These are phyloP conservation scores for Leucosporidium yakuticum DNA, from an alignment of 768 basidiomycete species.

Conservation along the genomic window DNA sequence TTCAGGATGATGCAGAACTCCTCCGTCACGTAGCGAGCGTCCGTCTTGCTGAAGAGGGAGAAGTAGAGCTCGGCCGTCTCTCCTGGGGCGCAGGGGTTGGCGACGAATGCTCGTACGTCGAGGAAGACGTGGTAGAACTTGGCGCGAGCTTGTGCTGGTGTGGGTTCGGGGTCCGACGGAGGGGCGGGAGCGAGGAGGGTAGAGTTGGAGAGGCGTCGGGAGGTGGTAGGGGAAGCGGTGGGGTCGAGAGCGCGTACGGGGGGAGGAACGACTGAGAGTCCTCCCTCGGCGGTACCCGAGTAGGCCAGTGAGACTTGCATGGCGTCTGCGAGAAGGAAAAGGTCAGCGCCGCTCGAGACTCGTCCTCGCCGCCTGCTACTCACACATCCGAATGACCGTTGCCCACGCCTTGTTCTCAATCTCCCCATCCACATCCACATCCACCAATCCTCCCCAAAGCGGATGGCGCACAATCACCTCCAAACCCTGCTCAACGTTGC, in stretches of 20 bases:
- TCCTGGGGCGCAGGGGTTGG: conserved; percentile 78
- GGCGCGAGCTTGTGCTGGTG: conserved; percentile 41
- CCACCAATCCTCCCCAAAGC: conserved; percentile 82
- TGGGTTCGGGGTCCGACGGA: conserved; percentile 37
- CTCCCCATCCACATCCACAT: conserved; percentile 40
- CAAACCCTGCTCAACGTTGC: conserved; percentile 83
- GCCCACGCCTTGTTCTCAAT: conserved; percentile 10
- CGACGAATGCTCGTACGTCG: conserved; percentile 86
- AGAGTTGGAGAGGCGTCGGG: conserved; percentile 5
- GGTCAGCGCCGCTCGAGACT: background rate
- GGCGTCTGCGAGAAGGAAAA: conserved; percentile 50
- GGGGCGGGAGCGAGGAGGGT: background rate
- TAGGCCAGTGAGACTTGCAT: conserved; percentile 70
- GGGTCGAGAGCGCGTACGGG: background rate
- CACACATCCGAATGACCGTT: conserved; percentile 19
- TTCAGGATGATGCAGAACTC: conserved; percentile 85
- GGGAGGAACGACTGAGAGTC: background rate
- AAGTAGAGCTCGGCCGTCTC: conserved; percentile 92
- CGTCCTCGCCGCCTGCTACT: conserved; percentile 2
- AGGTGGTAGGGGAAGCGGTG: background rate
- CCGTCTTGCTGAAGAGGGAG: conserved; percentile 80
- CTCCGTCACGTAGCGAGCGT: conserved; percentile 79
- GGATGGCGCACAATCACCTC: conserved; percentile 97
- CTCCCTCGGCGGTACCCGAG: conserved; percentile 47
- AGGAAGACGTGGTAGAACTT: conserved; percentile 87